Base-by-base conservation (phyloP, 2,329 filamentous ascomycete genomes). In the Ophiobolus disseminans region DNA sequence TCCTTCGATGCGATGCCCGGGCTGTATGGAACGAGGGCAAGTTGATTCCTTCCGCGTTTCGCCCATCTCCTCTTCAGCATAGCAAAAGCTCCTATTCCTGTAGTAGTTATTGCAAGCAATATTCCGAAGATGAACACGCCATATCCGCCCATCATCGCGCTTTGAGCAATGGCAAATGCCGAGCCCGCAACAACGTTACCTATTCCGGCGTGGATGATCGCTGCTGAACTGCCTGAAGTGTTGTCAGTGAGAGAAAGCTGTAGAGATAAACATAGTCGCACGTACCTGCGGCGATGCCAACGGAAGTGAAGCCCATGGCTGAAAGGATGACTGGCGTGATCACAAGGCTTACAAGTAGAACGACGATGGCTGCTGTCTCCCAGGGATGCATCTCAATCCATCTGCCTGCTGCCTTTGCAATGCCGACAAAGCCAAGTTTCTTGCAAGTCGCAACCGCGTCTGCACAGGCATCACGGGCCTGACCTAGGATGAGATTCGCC, bases 101-200 rank as follows among this genome's bases (percentile, higher is more conserved):
- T 30, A 21, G 14, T 43, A 9, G 28, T 16, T 2, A 22, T 13
- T 9, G 14, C 16, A 43, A 43, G 50, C 10, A 48, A 31, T 5
- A 42, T 17, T 10, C 48, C 54, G 11, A 56, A 28, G 2, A 66
- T 50, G n/a, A 59, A 6, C 4, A 37, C 42, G 2, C 62, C 62
- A 28, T 41, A 62, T 0, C 66, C 66, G 5, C 48, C 61, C 62
- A 66, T 70, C 3, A 41, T 56, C 0, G 65, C 66, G 25, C 64
- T 68, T 2, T 58, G 59, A 3, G 63, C 43, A 2, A 48, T 42
- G 1, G 65, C 58, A 16, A 70, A 69, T 0, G 52, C n/a, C 0
- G 58, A 60, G 13, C 55, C 48, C 1, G 58, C 63, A 4, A 40
- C 55, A 1, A 65, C 58, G 10, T 39, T 59, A 3, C 62, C 64